Percentiles rank a stretch among this genome's conserved stretches.
Evolutionary conservation across 2,329 filamentous ascomycete species (phyloP).

Genomic region (Aspergillus alliaceus): DNA sequence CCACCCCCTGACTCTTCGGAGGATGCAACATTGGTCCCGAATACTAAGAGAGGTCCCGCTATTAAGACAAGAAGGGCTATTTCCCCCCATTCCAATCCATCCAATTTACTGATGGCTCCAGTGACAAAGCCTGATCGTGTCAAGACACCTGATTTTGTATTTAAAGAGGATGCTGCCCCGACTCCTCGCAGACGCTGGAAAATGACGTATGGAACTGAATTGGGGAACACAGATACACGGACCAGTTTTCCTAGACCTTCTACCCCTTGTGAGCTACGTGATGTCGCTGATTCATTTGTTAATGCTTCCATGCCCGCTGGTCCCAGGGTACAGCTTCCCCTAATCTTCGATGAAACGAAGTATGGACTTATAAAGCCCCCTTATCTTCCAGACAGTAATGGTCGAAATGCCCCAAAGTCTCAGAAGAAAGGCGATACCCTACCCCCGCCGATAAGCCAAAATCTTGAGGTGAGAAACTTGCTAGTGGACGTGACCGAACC

Average conservation of each 20-base stretch:
- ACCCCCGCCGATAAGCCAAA: background rate
- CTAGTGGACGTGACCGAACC: constrained; percentile 16
- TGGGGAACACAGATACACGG: background rate
- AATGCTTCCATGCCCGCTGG: background rate
- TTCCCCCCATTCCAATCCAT: background rate
- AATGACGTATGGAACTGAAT: constrained; percentile 15
- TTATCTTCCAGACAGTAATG: background rate
- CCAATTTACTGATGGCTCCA: background rate
- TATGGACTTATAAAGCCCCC: constrained; percentile 13
- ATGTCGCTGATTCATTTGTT: background rate
- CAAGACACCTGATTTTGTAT: background rate
- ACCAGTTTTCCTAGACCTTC: background rate
- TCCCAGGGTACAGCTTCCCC: constrained; percentile 1
- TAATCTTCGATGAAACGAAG: constrained; percentile 17
- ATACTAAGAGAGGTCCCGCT: constrained; percentile 14
- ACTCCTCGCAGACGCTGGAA: constrained; percentile 18
- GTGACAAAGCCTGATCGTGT: background rate
- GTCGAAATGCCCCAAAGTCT: background rate
- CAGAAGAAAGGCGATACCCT: background rate
- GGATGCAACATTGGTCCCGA: background rate
- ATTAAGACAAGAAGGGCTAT: constrained; percentile 21
- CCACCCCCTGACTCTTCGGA: background rate
- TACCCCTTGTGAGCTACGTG: background rate
- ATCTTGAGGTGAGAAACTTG: background rate
- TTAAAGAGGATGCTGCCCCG: constrained; percentile 4